phyloP scores from a whole-genome alignment of 441 rosid species.

The Codiaeum variegatum region DNA sequence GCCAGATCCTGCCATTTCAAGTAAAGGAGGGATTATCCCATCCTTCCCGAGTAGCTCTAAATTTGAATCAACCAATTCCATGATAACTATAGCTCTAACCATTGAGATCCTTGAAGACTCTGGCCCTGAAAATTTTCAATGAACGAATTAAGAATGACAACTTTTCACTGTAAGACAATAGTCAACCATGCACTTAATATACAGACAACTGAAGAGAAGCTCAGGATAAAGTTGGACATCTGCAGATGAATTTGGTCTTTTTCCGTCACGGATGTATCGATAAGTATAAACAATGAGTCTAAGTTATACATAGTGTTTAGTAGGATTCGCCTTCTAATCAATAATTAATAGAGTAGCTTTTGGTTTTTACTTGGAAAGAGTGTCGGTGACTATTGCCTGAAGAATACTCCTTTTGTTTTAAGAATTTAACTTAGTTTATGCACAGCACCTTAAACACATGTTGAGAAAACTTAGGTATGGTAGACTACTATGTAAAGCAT shows the following conservation, averaged over 20 bases:
- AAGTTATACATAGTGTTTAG: neutral
- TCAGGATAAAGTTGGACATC: neutral
- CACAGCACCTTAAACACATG: neutral
- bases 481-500: neutral
- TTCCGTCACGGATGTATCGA: neutral
- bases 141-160: conserved; percentile 8
- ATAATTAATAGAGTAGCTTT: neutral
- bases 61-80: conserved; percentile 51
- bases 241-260: neutral
- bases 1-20: conserved; percentile 44
- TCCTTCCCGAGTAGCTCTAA: conserved; percentile 49
- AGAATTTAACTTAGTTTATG: neutral
- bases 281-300: neutral
- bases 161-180: neutral
- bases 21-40: conserved; percentile 55
- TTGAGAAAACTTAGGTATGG: neutral
- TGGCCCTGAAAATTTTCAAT: conserved; percentile 40
- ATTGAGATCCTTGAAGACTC: conserved; percentile 41
- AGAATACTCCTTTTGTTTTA: neutral
- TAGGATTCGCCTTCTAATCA: neutral
- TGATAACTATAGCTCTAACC: conserved; percentile 41
- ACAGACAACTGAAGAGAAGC: neutral
- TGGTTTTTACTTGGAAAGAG: neutral
- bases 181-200: conserved; percentile 5
- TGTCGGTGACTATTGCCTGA: neutral